A percentile compares a stretch with the other conserved stretches of the same genome.
These are phyloP conservation scores for Phylloporus sp. DNA, from an alignment of 768 basidiomycete species.

Conservation along the genomic window DNA sequence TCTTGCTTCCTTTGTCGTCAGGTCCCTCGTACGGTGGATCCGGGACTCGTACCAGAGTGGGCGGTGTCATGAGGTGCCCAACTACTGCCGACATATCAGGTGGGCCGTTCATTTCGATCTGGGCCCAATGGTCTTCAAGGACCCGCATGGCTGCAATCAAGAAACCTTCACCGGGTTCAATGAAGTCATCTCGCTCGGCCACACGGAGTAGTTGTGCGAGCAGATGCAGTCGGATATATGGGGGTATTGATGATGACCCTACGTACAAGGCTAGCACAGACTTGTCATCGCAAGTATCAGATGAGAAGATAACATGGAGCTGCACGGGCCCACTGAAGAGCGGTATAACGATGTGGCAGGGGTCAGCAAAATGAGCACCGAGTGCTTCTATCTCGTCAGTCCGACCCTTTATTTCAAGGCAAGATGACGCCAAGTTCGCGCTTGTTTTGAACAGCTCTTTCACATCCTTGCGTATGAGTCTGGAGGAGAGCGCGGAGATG, in stretches of 20 bases:
- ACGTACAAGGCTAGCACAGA: slow-evolving; percentile 68
- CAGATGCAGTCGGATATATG: slow-evolving; percentile 84
- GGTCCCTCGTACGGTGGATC: slow-evolving; percentile 8
- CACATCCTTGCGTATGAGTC: slow-evolving; percentile 47
- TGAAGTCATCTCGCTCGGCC: slow-evolving; percentile 50
- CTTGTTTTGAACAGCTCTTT: slow-evolving; percentile 31
- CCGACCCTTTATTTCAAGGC: slow-evolving; percentile 9
- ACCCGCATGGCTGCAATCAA: slow-evolving; percentile 66
- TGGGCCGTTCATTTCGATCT: slow-evolving; percentile 63
- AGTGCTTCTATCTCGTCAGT: slow-evolving; percentile 51
- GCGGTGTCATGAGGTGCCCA: slow-evolving; percentile 26
- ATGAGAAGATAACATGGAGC: slow-evolving; percentile 61
- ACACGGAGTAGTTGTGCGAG: slow-evolving; percentile 58
- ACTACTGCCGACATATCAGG: slow-evolving; percentile 73
- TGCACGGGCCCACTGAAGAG: slow-evolving; percentile 61
- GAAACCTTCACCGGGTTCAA: slow-evolving; percentile 69
- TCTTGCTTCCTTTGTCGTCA: neutral
- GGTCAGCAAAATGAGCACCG: slow-evolving; percentile 46
- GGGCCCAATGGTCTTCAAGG: slow-evolving; percentile 68
- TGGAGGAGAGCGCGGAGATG: slow-evolving; percentile 49
- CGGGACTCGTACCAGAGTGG: slow-evolving; percentile 10
- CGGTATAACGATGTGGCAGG: slow-evolving; percentile 53
- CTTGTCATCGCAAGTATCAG: slow-evolving; percentile 37
- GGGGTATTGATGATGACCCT: slow-evolving; percentile 61
- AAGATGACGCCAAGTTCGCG: slow-evolving; percentile 19